These are phyloP conservation scores for Capsicum rhomboideum DNA, from an alignment of 257 asterid genomes.

Conservation along the genomic window DNA sequence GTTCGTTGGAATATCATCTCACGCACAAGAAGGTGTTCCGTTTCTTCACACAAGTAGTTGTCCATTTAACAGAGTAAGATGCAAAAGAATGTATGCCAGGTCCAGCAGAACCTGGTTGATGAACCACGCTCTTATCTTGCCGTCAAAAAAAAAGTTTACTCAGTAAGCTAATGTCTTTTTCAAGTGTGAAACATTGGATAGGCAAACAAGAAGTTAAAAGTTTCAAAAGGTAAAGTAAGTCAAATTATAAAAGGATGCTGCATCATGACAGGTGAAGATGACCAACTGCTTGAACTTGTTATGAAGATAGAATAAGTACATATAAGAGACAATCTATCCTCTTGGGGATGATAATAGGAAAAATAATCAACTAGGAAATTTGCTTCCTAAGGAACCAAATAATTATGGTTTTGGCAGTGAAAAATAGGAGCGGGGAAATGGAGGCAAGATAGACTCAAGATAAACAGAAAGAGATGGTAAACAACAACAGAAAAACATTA, in stretches of 20 bases:
- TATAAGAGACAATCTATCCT: background rate
- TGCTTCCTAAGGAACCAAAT: background rate
- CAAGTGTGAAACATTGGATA: background rate
- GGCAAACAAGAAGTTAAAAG: background rate
- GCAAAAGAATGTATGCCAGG: background rate
- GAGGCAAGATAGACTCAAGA: constrained; percentile 1
- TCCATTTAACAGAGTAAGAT: background rate
- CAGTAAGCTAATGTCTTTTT: background rate
- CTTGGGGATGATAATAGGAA: background rate
- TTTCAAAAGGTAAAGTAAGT: background rate
- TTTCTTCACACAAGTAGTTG: background rate
- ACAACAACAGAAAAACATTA: constrained; percentile 1
- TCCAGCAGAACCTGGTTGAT: background rate
- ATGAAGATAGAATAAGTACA: background rate
- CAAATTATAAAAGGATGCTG: background rate
- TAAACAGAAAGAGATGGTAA: background rate
- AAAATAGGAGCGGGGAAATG: background rate
- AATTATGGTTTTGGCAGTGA: background rate
- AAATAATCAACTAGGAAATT: background rate
- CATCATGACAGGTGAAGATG: background rate
- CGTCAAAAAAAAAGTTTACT: background rate
- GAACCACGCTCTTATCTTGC: background rate
- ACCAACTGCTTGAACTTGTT: background rate
- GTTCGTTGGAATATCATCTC: background rate
- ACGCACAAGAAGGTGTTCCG: background rate